phyloP scores from a whole-genome alignment of 2,329 filamentous ascomycete species.

The Chaetothyriales sp. region DNA sequence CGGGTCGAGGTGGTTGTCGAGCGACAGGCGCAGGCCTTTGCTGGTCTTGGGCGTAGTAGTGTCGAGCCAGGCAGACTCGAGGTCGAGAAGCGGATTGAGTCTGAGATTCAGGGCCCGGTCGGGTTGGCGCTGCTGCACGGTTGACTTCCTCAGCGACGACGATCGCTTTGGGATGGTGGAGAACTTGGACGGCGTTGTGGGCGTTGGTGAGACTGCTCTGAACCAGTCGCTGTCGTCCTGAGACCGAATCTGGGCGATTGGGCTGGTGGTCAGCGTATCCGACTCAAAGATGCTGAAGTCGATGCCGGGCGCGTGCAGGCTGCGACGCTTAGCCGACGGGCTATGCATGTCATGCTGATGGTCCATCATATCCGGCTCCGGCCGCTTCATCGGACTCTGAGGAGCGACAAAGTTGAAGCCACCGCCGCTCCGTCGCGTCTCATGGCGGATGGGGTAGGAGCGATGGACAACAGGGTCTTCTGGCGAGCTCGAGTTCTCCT shows the following conservation, averaged over 20 bases:
- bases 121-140: slow-evolving; percentile 66
- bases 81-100: slow-evolving; percentile 19
- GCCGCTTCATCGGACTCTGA: slow-evolving; percentile 72
- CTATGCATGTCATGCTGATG: slow-evolving; percentile 66
- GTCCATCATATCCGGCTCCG: slow-evolving; percentile 67
- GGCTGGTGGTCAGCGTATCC: slow-evolving; percentile 17
- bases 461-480: slow-evolving; percentile 18
- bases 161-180: slow-evolving; percentile 50
- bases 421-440: slow-evolving; percentile 34
- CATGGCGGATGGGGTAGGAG: slow-evolving; percentile 29
- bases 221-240: slow-evolving; percentile 21
- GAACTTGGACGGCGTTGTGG: slow-evolving; percentile 29
- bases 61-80: slow-evolving; percentile 30
- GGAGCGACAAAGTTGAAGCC: slow-evolving; percentile 39
- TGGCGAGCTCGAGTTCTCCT: slow-evolving; percentile 11
- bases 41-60: slow-evolving; percentile 43
- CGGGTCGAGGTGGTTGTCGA: slow-evolving; percentile 61
- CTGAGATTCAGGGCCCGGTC: slow-evolving; percentile 39
- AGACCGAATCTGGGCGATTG: slow-evolving; percentile 18
- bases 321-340: slow-evolving; percentile 80
- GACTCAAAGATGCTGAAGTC: slow-evolving; percentile 64
- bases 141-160: slow-evolving; percentile 70
- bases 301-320: slow-evolving; percentile 56
- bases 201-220: slow-evolving; percentile 17
- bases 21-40: slow-evolving; percentile 54